phyloP scores from a whole-genome alignment of 805 yeast genomes.

The Kodamaea jinghongensis region DNA sequence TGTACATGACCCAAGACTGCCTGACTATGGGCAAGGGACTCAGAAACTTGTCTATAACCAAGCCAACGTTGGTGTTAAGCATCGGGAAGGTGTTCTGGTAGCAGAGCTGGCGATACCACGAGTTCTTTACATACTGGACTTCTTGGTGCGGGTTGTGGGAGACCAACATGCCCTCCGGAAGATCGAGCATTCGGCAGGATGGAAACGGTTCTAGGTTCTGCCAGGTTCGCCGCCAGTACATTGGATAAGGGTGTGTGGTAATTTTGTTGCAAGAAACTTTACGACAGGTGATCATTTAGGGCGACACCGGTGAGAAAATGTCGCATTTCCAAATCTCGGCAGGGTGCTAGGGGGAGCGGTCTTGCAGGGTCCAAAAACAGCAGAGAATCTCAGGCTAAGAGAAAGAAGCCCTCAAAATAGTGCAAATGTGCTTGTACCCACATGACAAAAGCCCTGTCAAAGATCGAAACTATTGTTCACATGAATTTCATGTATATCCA shows the following conservation, averaged over 20 bases:
- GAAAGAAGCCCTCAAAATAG: no score
- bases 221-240: slow-evolving; percentile 36
- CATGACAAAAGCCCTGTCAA: no score
- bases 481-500: no score
- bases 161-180: slow-evolving; percentile 35
- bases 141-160: slow-evolving; percentile 22
- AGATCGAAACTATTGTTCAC: no score
- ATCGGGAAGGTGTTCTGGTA: slow-evolving; percentile 32
- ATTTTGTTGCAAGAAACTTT: no score
- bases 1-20: slow-evolving; percentile 49
- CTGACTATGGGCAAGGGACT: slow-evolving; percentile 42
- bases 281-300: no score
- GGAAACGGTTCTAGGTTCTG: slow-evolving; percentile 23
- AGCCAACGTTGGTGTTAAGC: slow-evolving; percentile 37
- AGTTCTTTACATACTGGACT: slow-evolving; percentile 21
- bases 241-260: slow-evolving; percentile 9
- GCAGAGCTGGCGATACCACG: slow-evolving; percentile 32
- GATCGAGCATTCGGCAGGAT: slow-evolving; percentile 28
- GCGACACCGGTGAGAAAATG: no score
- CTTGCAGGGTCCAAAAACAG: no score
- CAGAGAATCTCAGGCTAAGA: no score
- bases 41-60: slow-evolving; percentile 24
- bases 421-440: no score
- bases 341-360: no score
- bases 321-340: no score